These are phyloP conservation scores for Immersiella caudata DNA, from an alignment of 495 filamentous ascomycete genomes.

Conservation along the genomic window DNA sequence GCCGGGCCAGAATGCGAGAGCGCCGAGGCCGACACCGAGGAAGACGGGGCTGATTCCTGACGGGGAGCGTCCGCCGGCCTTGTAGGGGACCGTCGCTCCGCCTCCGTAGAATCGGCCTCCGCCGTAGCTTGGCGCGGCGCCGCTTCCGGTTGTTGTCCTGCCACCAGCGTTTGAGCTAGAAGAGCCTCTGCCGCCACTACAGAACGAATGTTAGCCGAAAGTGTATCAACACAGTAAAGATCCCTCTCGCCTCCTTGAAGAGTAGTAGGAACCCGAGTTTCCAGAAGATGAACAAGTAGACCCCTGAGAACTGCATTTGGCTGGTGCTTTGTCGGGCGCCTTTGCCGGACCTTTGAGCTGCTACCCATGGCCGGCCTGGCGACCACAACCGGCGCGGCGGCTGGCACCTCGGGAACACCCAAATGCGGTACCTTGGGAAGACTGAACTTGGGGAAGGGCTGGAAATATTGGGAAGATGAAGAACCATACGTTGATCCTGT, in stretches of 20 bases:
- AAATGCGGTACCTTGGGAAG: not conserved
- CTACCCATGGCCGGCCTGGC: too few species aligned
- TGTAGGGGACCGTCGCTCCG: conserved; percentile 71
- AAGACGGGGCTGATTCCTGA: conserved; percentile 62
- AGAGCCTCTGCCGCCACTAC: conserved; percentile 30
- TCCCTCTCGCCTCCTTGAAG: not conserved
- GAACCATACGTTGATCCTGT: conserved; percentile 14
- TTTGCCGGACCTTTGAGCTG: too few species aligned
- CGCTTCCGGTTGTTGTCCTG: conserved; percentile 65
- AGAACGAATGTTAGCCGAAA: not conserved
- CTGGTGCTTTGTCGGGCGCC: too few species aligned
- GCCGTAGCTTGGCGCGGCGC: conserved; percentile 61
- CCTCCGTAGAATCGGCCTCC: conserved; percentile 78
- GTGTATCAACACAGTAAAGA: not conserved
- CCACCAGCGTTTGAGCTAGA: conserved; percentile 63
- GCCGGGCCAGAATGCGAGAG: conserved; percentile 61
- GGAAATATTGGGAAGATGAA: not conserved
- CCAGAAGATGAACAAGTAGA: too few species aligned
- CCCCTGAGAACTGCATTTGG: too few species aligned
- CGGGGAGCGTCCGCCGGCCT: conserved; percentile 59
- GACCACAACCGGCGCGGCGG: too few species aligned
- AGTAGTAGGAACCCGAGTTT: not conserved
- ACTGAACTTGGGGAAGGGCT: not conserved
- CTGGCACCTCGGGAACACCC: too few species aligned
- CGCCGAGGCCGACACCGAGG: conserved; percentile 56